Base-by-base conservation (phyloP, 2,329 filamentous ascomycete genomes). In the Beauveria scarabaeidicola region DNA sequence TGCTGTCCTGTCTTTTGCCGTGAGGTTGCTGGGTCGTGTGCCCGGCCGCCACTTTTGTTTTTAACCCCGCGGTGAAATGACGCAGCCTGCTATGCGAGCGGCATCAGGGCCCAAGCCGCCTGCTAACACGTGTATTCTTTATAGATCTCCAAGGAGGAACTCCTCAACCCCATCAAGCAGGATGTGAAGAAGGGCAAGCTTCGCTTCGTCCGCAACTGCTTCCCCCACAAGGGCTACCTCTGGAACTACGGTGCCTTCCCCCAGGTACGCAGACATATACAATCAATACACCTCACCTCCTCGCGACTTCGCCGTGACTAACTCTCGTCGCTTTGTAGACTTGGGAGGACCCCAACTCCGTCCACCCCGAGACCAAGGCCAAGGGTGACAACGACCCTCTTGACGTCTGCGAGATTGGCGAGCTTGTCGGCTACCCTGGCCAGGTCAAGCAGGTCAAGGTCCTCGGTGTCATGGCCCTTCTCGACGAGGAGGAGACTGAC, bases 181-280 rank as follows among this genome's bases (percentile, higher is more conserved):
- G 94, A 99, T 77, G 85, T 86, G 77, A 97, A 99, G 89, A 97
- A 99, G 85, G 94, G 93, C 85, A 97, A 97, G 86, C 91, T 97
- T 71, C 90, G 94, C 73, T 99, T 88, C 76, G 94, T 99, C 75
- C 91, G 94, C 81, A 99, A 99, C 88, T 99, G 94, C 88, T 99
- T 99, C 86, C 94, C 94, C 70, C 94, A 99, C 89, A 97, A 99
- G 86, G 94, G 94, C 68, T 99, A 99, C 80, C 90, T 99, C 70
- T 99, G 94, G 94, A 99, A 99, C 86, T 99, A 99, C 80, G 94
- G 94, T 81, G 92, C 92, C 77, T 97, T 99, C 87, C 94, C 94
- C 70, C 91, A 94, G 83, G 91, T 94, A 83, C 73, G 82, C 70
- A 41, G 7, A 11, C 19, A 21, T 19, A 27, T 17, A 15, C 29